Conservation (phyloP, 192 early-diverging fungal genomes). For the Coemansia sp. region DNA sequence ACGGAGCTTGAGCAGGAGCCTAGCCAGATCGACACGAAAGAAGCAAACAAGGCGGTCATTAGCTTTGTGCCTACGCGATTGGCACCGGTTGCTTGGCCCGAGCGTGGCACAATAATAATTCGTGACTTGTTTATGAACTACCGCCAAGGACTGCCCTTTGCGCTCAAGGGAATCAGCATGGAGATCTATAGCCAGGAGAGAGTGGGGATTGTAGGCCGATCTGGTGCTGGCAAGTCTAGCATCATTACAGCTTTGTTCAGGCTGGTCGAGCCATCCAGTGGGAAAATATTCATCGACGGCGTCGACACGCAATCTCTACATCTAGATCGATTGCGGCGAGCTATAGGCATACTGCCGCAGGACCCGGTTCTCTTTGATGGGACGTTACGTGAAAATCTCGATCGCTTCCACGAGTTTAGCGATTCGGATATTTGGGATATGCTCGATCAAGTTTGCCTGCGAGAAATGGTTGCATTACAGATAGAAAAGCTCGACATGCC, state of each 20-base stretch:
- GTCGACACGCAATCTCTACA: slow-evolving; percentile 62
- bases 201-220: slow-evolving; percentile 85
- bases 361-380: slow-evolving; percentile 78
- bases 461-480: slow-evolving; percentile 21
- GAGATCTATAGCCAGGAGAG: slow-evolving; percentile 68
- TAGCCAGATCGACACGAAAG: not conserved
- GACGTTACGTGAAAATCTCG: slow-evolving; percentile 72
- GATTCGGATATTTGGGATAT: slow-evolving; percentile 76
- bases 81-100: slow-evolving; percentile 29
- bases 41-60: not conserved
- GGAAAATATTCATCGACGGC: slow-evolving; percentile 69
- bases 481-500: slow-evolving; percentile 50
- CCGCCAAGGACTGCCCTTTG: slow-evolving; percentile 34
- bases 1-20: slow-evolving; percentile 34
- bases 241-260: slow-evolving; percentile 73
- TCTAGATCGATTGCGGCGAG: slow-evolving; percentile 62
- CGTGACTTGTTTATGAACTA: slow-evolving; percentile 42
- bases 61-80: slow-evolving; percentile 9
- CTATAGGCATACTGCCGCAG: slow-evolving; percentile 72
- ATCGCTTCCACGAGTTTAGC: slow-evolving; percentile 60
- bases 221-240: slow-evolving; percentile 77
- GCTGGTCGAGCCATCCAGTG: slow-evolving; percentile 64
- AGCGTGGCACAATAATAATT: slow-evolving; percentile 42
- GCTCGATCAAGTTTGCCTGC: slow-evolving; percentile 57
- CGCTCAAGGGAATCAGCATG: slow-evolving; percentile 57